Percentiles rank a stretch among this genome's conserved stretches.
phyloP scores from a whole-genome alignment of 1,284 basidiomycete species.

The Polyporus tsugae region DNA sequence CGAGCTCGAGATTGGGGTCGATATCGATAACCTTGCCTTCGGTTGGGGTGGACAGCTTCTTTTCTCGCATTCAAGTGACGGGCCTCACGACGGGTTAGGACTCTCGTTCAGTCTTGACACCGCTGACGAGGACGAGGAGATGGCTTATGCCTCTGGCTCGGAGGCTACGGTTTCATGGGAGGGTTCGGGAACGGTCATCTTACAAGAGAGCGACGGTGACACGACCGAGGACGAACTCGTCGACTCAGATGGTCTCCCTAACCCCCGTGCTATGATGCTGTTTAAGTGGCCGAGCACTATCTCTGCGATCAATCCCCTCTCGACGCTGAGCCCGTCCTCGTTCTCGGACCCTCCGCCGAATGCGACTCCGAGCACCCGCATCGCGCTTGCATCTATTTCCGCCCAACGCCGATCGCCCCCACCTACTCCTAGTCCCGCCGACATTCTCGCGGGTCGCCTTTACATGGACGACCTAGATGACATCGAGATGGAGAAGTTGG shows the following conservation, averaged over 20 bases:
- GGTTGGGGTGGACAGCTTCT: conserved; percentile 41
- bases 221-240: conserved; percentile 77
- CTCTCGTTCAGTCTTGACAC: conserved; percentile 26
- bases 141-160: conserved; percentile 34
- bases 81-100: conserved; percentile 30
- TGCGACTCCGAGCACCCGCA: conserved; percentile 40
- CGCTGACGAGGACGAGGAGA: conserved; percentile 40
- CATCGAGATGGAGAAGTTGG: conserved; percentile 46
- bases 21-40: conserved; percentile 39
- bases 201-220: conserved; percentile 44
- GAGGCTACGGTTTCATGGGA: conserved; percentile 43
- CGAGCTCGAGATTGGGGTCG: conserved; percentile 42
- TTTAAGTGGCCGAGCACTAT: conserved; percentile 69
- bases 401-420: conserved; percentile 44
- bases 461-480: conserved; percentile 56
- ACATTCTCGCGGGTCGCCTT: conserved; percentile 68
- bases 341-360: conserved; percentile 27
- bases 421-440: conserved; percentile 58
- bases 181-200: conserved; percentile 46
- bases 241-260: conserved; percentile 73
- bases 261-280: conserved; percentile 74
- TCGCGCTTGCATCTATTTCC: conserved; percentile 42
- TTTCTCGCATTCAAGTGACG: conserved; percentile 23
- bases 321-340: conserved; percentile 66
- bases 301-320: conserved; percentile 77